Evolutionary conservation across 1,284 basidiomycete genomes (phyloP).

Genomic region (Rhodotorula sp.): DNA sequence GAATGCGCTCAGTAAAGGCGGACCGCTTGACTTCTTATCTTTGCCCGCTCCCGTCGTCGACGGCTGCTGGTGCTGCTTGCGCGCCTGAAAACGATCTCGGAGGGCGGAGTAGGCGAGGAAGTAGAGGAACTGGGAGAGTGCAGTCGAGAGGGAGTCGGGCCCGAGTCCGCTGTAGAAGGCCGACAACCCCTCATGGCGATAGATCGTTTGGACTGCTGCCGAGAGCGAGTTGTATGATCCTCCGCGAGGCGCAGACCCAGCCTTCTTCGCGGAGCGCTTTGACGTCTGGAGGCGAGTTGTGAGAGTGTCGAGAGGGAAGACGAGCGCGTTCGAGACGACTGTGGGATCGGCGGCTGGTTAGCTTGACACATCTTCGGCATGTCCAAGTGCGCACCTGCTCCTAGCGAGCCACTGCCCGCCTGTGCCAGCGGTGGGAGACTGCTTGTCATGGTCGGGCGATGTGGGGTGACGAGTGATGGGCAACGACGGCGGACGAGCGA

Average conservation of each 20-base stretch:
- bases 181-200: slow-evolving; percentile 37
- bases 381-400: slow-evolving; percentile 21
- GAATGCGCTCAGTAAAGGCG: slow-evolving; percentile 43
- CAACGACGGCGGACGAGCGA: background rate
- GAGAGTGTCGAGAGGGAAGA: slow-evolving; percentile 54
- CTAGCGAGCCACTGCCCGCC: slow-evolving; percentile 51
- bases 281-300: slow-evolving; percentile 50
- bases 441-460: slow-evolving; percentile 41
- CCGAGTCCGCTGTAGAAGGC: slow-evolving; percentile 49
- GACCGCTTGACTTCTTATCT: background rate
- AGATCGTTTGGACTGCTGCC: slow-evolving; percentile 38
- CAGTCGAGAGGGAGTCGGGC: slow-evolving; percentile 51
- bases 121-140: slow-evolving; percentile 51
- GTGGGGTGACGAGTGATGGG: background rate
- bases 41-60: background rate
- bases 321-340: slow-evolving; percentile 51
- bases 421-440: slow-evolving; percentile 51
- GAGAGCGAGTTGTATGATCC: slow-evolving; percentile 13
- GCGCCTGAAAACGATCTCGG: slow-evolving; percentile 36
- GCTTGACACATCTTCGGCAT: too few species aligned
- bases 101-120: slow-evolving; percentile 48
- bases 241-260: background rate
- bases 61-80: background rate
- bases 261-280: slow-evolving; percentile 7
- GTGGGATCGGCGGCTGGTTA: slow-evolving; percentile 22